Base-by-base conservation (phyloP, 257 asterid species). In the Gentiana macrophylla region DNA sequence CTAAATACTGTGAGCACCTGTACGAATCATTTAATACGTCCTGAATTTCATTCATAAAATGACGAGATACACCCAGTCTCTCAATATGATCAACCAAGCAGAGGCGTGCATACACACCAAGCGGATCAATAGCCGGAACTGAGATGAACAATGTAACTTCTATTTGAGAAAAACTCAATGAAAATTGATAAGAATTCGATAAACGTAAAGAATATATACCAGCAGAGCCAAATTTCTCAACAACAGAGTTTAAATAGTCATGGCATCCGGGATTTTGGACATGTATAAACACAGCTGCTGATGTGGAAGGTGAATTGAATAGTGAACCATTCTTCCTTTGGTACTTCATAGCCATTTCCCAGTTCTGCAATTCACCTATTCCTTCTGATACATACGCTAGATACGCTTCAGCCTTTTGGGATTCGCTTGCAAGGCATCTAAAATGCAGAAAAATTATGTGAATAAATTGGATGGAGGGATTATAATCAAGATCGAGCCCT, bases 301-400 rank as follows among this genome's bases (percentile, higher is more conserved):
- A 80, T 0, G 97, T 73, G 1, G 98, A 84, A 9, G 98, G 97
- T 67, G 82, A 84, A 74, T 87, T 84, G 78, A 88, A 87, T 41
- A 91, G 76, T 32, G 98, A 91, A 35, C 98, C 98, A 36, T 91
- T 87, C 63, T 56, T 77, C 65, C 81, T 78, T 65, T 84, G 95
- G 68, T 77, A 78, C 61, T 78, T 83, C 94, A 87, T 72, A 36
- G 70, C 67, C 45, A 69, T 67, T 48, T 78, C 71, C 95, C 94
- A 79, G 55, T 87, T 67, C 50, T 76, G 84, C 53, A 59, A 70
- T 53, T 78, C 67, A 32, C 74, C 77, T 63, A 80, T 57, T 52
- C 98, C 96, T 77, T 91, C 98, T 4, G 86, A 80, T 58, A 84
- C 50, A 66, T 81, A 87, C 12, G 87, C 93, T 62, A 80, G 62